phyloP scores from a whole-genome alignment of 441 rosid genomes.

The Gossypium davidsonii region DNA sequence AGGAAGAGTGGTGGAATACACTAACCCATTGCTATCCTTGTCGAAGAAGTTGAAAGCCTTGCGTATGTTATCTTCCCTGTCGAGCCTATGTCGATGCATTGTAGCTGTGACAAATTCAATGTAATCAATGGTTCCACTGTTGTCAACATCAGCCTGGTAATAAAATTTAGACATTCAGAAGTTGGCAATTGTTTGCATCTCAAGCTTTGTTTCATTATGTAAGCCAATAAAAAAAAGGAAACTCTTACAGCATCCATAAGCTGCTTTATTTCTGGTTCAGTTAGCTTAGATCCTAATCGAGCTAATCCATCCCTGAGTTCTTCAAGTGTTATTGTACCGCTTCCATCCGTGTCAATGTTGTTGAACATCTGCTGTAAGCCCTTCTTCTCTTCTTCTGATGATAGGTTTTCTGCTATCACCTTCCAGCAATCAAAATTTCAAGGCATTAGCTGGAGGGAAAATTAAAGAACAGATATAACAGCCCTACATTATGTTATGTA shows the following conservation, averaged over 20 bases:
- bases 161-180: conserved; percentile 1
- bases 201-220: not conserved
- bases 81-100: conserved; percentile 76
- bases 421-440: conserved; percentile 18
- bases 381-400: conserved; percentile 68
- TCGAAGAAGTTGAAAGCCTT: conserved; percentile 71
- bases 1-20: not conserved
- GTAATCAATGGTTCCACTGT: conserved; percentile 64
- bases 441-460: not conserved
- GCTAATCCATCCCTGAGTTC: conserved; percentile 62
- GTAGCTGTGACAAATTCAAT: conserved; percentile 72
- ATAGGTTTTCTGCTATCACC: conserved; percentile 76
- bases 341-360: conserved; percentile 81
- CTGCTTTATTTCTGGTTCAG: conserved; percentile 65
- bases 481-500: not conserved
- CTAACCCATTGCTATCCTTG: conserved; percentile 65
- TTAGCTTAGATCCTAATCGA: conserved; percentile 75
- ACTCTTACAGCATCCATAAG: conserved; percentile 84
- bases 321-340: conserved; percentile 71
- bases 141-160: conserved; percentile 74
- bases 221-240: not conserved
- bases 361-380: conserved; percentile 78
- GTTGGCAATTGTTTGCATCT: not conserved
- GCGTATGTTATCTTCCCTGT: conserved; percentile 58
- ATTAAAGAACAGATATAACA: not conserved